phyloP scores from a whole-genome alignment of 2,329 filamentous ascomycete species.

The Trichoderma semiorbis region DNA sequence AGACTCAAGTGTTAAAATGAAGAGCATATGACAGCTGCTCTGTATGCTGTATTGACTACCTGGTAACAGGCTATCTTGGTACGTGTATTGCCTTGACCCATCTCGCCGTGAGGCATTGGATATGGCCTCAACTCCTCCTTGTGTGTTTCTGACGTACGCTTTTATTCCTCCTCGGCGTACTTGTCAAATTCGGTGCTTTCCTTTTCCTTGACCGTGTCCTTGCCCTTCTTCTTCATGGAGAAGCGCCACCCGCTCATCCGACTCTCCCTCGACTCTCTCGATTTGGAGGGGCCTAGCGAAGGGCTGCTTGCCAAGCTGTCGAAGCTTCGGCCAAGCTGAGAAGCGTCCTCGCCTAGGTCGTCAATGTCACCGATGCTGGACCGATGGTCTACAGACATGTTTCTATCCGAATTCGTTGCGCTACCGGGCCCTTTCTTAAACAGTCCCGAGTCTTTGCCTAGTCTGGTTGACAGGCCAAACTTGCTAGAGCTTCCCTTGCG shows the following conservation, averaged over 20 bases:
- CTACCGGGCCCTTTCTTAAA: conserved; percentile 60
- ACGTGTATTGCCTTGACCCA: not conserved
- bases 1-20: not conserved
- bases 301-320: conserved; percentile 58
- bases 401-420: conserved; percentile 55
- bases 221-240: conserved; percentile 59
- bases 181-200: conserved; percentile 53
- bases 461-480: conserved; percentile 57
- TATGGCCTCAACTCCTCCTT: not conserved
- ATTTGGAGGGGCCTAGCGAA: conserved; percentile 50
- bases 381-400: conserved; percentile 50
- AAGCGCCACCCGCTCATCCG: conserved; percentile 54
- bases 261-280: conserved; percentile 44
- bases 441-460: conserved; percentile 51
- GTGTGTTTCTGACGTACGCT: not conserved
- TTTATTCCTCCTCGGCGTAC: conserved; percentile 30
- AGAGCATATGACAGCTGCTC: not conserved
- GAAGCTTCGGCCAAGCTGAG: conserved; percentile 46
- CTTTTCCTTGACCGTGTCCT: conserved; percentile 44
- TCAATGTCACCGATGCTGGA: conserved; percentile 57
- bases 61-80: not conserved
- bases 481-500: conserved; percentile 65
- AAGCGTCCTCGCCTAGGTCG: conserved; percentile 46
- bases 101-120: not conserved
- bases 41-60: not conserved